These are phyloP conservation scores for Sphagnum contortum DNA, from an alignment of 225 moss, liverwort and hornwort genomes.

Conservation along the genomic window DNA sequence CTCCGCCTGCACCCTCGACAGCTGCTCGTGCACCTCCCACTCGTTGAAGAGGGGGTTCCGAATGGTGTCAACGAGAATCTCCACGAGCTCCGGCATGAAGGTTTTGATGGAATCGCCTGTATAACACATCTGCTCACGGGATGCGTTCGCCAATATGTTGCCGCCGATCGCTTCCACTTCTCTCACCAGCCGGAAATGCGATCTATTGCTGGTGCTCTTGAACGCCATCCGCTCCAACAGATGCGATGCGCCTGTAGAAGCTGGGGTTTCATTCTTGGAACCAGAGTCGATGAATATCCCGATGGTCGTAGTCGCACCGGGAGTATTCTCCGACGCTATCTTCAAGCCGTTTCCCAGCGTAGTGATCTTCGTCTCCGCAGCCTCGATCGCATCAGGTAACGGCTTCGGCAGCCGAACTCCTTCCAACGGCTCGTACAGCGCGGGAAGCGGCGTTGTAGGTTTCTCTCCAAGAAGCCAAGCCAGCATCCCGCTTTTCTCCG, in stretches of 20 bases:
- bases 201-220: slow-evolving; percentile 79
- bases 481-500: slow-evolving; percentile 55
- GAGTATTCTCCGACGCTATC: slow-evolving; percentile 67
- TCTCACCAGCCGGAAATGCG: slow-evolving; percentile 79
- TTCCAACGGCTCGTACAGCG: slow-evolving; percentile 60
- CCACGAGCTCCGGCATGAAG: slow-evolving; percentile 86
- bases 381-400: slow-evolving; percentile 44
- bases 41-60: slow-evolving; percentile 72
- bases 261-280: slow-evolving; percentile 64
- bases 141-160: slow-evolving; percentile 71
- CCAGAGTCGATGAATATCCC: slow-evolving; percentile 79
- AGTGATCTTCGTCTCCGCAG: slow-evolving; percentile 43
- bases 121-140: slow-evolving; percentile 87
- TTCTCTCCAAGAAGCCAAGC: slow-evolving; percentile 60
- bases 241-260: slow-evolving; percentile 62
- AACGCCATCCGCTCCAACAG: slow-evolving; percentile 94
- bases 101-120: slow-evolving; percentile 78
- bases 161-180: slow-evolving; percentile 96
- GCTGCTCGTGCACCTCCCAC: slow-evolving; percentile 92
- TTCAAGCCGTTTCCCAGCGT: slow-evolving; percentile 69
- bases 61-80: slow-evolving; percentile 73
- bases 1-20: slow-evolving; percentile 59
- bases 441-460: slow-evolving; percentile 29
- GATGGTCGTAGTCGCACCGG: slow-evolving; percentile 59
- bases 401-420: slow-evolving; percentile 50